Percentiles rank a stretch among this genome's conserved stretches.
phyloP scores from a whole-genome alignment of 73 alveolate species.

The Paramecium sexaurelia region DNA sequence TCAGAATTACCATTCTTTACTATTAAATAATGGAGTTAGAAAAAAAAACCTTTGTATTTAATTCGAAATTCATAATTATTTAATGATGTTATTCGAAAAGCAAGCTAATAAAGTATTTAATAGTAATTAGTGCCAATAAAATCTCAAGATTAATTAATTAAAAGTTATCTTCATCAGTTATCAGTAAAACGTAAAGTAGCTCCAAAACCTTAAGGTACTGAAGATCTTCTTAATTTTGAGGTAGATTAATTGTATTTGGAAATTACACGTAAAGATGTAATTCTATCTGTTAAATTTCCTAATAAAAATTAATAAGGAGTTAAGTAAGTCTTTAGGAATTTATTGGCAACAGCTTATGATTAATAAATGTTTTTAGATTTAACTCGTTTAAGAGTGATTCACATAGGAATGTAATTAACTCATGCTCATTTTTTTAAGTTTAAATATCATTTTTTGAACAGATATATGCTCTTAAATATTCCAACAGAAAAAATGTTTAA shows the following conservation, averaged over 20 bases:
- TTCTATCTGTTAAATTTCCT: background rate
- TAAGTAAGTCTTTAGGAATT: background rate
- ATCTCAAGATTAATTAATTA: background rate
- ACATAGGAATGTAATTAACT: background rate
- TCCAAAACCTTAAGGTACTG: slow-evolving; percentile 13
- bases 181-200: background rate
- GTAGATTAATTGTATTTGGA: slow-evolving; percentile 1
- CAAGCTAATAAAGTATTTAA: background rate
- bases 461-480: background rate
- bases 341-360: background rate
- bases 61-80: background rate
- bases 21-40: background rate
- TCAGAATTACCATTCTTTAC: background rate
- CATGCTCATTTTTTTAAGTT: slow-evolving; percentile 27
- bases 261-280: background rate
- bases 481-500: slow-evolving; percentile 33
- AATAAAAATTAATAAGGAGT: background rate
- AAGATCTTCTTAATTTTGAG: slow-evolving; percentile 7
- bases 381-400: background rate
- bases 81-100: background rate
- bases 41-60: background rate
- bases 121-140: background rate
- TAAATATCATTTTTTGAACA: background rate
- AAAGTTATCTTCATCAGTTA: background rate
- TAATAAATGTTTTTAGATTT: background rate